Percentiles rank a stretch among this genome's conserved stretches.
These are phyloP conservation scores for Dryas octopetala DNA, from an alignment of 306 rosid species.

Conservation along the genomic window DNA sequence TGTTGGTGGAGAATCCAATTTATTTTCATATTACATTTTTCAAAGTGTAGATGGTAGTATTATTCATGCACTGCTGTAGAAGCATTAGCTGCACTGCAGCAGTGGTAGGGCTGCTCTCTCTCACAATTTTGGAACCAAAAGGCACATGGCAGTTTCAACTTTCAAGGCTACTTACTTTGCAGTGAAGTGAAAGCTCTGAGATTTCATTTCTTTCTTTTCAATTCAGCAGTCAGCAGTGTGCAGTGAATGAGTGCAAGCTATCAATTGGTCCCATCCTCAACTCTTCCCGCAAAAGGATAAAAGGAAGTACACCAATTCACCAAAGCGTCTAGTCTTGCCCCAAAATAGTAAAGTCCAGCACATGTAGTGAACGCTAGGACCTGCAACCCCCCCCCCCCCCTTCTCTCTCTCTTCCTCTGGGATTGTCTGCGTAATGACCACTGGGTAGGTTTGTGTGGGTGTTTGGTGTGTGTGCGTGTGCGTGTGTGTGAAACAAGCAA, in stretches of 20 bases:
- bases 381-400: constrained; percentile 12
- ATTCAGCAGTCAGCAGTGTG: constrained; percentile 28
- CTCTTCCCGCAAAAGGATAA: constrained; percentile 41
- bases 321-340: constrained; percentile 32
- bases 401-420: constrained; percentile 9
- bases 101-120: constrained; percentile 16
- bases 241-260: constrained; percentile 22
- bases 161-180: constrained; percentile 30
- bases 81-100: constrained; percentile 25
- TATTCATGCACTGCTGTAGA: constrained; percentile 11
- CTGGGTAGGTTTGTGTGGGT: neutral
- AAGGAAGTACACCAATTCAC: constrained; percentile 28
- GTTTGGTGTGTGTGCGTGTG: neutral
- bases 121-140: constrained; percentile 37
- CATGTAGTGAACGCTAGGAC: constrained; percentile 10
- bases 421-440: neutral
- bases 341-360: constrained; percentile 30
- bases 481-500: neutral
- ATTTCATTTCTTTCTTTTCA: constrained; percentile 48
- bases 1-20: neutral
- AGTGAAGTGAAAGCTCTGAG: constrained; percentile 45
- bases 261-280: constrained; percentile 40
- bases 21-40: too few relatives aligned
- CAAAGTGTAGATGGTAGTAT: neutral
- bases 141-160: constrained; percentile 18